These are phyloP conservation scores for Calonectria montana DNA, from an alignment of 2,329 filamentous ascomycete genomes.

Conservation along the genomic window DNA sequence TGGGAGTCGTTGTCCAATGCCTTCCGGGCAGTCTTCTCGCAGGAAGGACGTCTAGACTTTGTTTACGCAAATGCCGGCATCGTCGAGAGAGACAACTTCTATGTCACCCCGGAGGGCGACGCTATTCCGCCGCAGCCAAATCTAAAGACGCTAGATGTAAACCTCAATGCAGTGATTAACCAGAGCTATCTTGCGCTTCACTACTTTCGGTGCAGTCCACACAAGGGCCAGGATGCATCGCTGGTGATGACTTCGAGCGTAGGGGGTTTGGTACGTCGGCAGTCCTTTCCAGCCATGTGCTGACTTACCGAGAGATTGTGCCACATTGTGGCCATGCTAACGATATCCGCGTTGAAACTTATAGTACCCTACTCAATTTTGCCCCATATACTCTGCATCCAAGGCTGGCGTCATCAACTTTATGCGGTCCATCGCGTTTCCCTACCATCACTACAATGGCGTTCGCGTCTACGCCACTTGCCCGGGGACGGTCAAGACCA, in stretches of 20 bases:
- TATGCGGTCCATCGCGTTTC: conserved; percentile 45
- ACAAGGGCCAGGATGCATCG: conserved; percentile 33
- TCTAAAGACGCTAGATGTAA: conserved; percentile 44
- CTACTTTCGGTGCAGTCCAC: conserved; percentile 49
- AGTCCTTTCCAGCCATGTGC: background rate
- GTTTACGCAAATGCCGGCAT: conserved; percentile 26
- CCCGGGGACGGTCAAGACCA: conserved; percentile 47
- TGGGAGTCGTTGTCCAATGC: conserved; percentile 6
- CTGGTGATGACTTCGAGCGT: conserved; percentile 47
- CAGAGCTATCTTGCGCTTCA: conserved; percentile 54
- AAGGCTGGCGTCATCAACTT: conserved; percentile 49
- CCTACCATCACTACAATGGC: conserved; percentile 38
- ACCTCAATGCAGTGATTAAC: conserved; percentile 51
- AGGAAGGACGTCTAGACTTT: conserved; percentile 18
- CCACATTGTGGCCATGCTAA: background rate
- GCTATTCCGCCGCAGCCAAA: conserved; percentile 35
- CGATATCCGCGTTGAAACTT: background rate
- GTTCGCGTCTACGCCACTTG: conserved; percentile 48
- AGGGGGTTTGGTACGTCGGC: conserved; percentile 40
- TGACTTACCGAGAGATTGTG: background rate
- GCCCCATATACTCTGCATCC: conserved; percentile 46
- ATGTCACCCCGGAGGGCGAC: conserved; percentile 10
- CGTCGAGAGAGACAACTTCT: conserved; percentile 28
- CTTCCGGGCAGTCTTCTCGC: conserved; percentile 1
- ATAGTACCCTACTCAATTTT: conserved; percentile 43